Base-by-base conservation (phyloP, 331 rosid species). In the Spiraea crenata region DNA sequence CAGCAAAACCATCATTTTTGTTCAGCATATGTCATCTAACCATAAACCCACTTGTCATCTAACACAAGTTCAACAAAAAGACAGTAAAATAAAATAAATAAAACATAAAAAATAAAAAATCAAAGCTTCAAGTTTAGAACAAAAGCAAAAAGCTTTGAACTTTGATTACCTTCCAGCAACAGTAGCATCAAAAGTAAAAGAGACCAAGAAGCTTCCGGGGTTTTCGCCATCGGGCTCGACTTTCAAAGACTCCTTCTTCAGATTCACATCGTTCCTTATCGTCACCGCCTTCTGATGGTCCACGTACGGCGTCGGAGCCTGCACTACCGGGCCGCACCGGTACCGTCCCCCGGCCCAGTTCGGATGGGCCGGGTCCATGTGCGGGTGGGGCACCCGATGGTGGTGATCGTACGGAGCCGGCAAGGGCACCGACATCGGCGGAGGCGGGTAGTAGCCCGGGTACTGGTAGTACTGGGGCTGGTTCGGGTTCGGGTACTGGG, bases 221-320 rank as follows among this genome's bases (percentile, higher is more conserved):
- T 88, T 85, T 47, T 87, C 85, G 57, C 81, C 92, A 81, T 95
- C 99, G 1, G 88, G 77, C 10, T 85, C 99, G 58, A 91, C 79
- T 82, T 62, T 86, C 64, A 95, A 74, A 64, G 83, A 89, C 86
- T 95, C 99, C 84, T 88, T 95, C 96, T 88, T 95, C 62, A 95
- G 82, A 74, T 95, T 91, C 44, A 95, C 89, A 81, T 89, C 99
- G 56, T 89, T 95, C 57, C 91, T 81, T 42, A 95, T 95, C 14
- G 96, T 95, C 62, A 86, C 96, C 41, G 96, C 96, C 76, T 95
- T 91, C 93, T 88, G 96, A 25, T 95, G 93, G 82, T 95, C 99
- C 35, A 93, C 90, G 45, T 78, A 85, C 1, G 96, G 93, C 37
- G 83, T 41, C 41, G 73, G 92, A 2, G 71, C 78, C 34, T 71